These are phyloP conservation scores for Apostasia ramifera DNA, from an alignment of 106 monocot species.

Conservation along the genomic window DNA sequence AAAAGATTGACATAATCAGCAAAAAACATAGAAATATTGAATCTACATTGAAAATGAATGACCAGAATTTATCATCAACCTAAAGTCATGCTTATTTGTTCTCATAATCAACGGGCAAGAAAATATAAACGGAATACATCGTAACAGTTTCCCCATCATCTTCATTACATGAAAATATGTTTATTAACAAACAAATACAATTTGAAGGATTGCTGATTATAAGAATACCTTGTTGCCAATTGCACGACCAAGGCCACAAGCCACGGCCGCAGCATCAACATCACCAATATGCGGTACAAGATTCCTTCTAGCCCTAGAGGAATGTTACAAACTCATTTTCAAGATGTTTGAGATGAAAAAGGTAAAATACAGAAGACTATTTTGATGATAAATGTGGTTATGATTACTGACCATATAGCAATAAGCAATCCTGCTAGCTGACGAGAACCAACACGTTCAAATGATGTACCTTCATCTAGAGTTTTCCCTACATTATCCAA, in stretches of 20 bases:
- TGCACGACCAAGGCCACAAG: conserved; percentile 78
- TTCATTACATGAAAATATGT: too few species aligned
- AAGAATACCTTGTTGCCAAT: conserved; percentile 53
- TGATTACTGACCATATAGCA: conserved; percentile 40
- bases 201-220: too few species aligned
- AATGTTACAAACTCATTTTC: neutral
- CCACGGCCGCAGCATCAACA: conserved; percentile 72
- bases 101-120: too few species aligned
- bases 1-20: too few species aligned
- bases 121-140: too few species aligned
- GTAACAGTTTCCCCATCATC: too few species aligned
- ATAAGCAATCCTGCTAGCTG: conserved; percentile 64
- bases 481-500: conserved; percentile 39
- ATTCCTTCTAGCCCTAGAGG: conserved; percentile 52
- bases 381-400: neutral
- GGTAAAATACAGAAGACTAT: neutral
- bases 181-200: too few species aligned
- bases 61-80: too few species aligned
- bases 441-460: conserved; percentile 61
- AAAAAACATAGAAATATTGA: too few species aligned
- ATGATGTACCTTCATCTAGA: conserved; percentile 59
- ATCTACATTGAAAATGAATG: too few species aligned
- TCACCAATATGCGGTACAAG: conserved; percentile 53
- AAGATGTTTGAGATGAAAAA: neutral
- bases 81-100: too few species aligned